Evolutionary conservation across 2,329 filamentous ascomycete genomes (phyloP).

Genomic region (Oidium heveae): DNA sequence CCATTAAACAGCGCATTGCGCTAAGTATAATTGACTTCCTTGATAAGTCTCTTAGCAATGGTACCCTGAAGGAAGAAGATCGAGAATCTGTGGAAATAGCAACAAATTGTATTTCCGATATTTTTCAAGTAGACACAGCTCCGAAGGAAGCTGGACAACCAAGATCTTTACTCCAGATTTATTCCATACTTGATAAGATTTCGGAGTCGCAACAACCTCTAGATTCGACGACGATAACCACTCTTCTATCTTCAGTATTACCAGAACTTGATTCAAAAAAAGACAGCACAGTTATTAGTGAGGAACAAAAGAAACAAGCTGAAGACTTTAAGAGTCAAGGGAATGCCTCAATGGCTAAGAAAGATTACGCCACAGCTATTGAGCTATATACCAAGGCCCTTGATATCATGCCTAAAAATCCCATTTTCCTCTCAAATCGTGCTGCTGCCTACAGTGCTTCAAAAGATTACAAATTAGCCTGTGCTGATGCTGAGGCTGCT

Average conservation of each 20-base stretch:
- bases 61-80: conserved; percentile 69
- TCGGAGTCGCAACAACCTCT: conserved; percentile 21
- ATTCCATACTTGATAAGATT: conserved; percentile 87
- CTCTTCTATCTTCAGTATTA: conserved; percentile 20
- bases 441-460: conserved; percentile 77
- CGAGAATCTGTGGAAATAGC: conserved; percentile 86
- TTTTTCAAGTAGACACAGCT: conserved; percentile 78
- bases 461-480: conserved; percentile 62
- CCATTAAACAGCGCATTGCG: conserved; percentile 51
- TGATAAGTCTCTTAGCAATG: conserved; percentile 57
- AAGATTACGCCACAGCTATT: conserved; percentile 67
- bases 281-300: conserved; percentile 12
- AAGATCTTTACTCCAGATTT: conserved; percentile 77
- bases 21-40: conserved; percentile 96
- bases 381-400: conserved; percentile 75
- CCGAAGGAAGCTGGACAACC: conserved; percentile 58
- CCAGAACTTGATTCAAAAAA: conserved; percentile 15
- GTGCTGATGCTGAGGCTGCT: conserved; percentile 72
- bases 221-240: conserved; percentile 11
- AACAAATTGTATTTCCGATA: conserved; percentile 78
- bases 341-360: conserved; percentile 84
- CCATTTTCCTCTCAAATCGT: conserved; percentile 93
- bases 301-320: conserved; percentile 48
- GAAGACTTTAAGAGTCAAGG: conserved; percentile 75
- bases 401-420: conserved; percentile 55